These are phyloP conservation scores for Pezicula radicicola DNA, from an alignment of 2,329 filamentous ascomycete species.

Conservation along the genomic window DNA sequence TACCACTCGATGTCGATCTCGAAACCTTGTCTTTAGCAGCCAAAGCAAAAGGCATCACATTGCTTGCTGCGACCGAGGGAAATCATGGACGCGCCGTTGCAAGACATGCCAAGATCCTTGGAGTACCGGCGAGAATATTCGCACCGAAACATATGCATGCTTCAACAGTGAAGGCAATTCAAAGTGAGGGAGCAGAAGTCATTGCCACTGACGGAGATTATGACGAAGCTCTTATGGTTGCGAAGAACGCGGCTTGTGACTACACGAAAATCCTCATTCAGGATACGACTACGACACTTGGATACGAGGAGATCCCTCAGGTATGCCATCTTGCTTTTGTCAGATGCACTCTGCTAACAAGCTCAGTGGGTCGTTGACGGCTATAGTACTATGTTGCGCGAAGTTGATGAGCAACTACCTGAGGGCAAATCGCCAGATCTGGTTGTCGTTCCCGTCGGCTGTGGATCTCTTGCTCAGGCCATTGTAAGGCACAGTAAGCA, in stretches of 20 bases:
- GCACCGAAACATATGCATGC: slow-evolving; percentile 58
- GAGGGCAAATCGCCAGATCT: slow-evolving; percentile 38
- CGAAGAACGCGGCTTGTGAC: slow-evolving; percentile 38
- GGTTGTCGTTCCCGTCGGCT: slow-evolving; percentile 66
- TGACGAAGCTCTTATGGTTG: slow-evolving; percentile 55
- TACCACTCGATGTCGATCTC: slow-evolving; percentile 40
- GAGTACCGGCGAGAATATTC: slow-evolving; percentile 53
- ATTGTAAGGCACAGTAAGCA: slow-evolving; percentile 64
- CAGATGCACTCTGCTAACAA: neutral
- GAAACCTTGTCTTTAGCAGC: slow-evolving; percentile 34
- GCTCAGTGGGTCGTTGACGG: slow-evolving; percentile 71
- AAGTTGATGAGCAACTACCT: slow-evolving; percentile 60
- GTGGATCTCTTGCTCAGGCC: slow-evolving; percentile 70
- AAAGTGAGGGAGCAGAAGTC: slow-evolving; percentile 60
- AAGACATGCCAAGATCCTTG: slow-evolving; percentile 60
- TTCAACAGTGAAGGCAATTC: slow-evolving; percentile 51
- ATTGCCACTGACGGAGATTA: slow-evolving; percentile 56
- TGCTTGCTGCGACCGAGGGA: slow-evolving; percentile 69
- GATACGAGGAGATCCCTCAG: slow-evolving; percentile 62
- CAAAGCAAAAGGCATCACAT: slow-evolving; percentile 28
- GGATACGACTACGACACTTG: slow-evolving; percentile 65
- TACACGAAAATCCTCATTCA: slow-evolving; percentile 55
- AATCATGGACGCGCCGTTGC: slow-evolving; percentile 76
- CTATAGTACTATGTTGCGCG: slow-evolving; percentile 69
- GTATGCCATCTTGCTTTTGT: slow-evolving; percentile 26